These are phyloP conservation scores for Piper longum DNA, from an alignment of 164 flowering plant genomes.

Conservation along the genomic window DNA sequence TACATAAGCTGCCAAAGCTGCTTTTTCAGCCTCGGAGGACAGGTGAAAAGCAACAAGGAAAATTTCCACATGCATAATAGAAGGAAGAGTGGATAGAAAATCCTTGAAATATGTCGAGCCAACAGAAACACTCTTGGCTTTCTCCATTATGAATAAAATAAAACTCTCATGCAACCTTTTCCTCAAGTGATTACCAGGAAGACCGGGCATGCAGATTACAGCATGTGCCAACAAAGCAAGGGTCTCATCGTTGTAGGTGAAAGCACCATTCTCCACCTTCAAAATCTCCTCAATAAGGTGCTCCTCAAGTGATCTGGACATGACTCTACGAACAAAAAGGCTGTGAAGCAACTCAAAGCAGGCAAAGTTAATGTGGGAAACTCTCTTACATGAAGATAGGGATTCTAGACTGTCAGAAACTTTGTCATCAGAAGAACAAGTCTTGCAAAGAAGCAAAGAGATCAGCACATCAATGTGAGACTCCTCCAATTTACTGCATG, in stretches of 20 bases:
- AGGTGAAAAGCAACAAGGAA: slow-evolving; percentile 82
- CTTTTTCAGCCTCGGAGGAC: slow-evolving; percentile 56
- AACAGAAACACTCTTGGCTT: slow-evolving; percentile 27
- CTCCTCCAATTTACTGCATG: slow-evolving; percentile 34
- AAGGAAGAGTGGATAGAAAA: slow-evolving; percentile 53
- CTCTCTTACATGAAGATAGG: slow-evolving; percentile 29
- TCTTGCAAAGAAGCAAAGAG: slow-evolving; percentile 35
- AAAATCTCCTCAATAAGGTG: slow-evolving; percentile 54
- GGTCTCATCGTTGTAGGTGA: slow-evolving; percentile 52
- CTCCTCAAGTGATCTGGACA: slow-evolving; percentile 56
- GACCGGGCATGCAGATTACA: slow-evolving; percentile 41
- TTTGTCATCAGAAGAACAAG: slow-evolving; percentile 35
- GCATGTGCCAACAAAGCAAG: slow-evolving; percentile 55
- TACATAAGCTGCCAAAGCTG: slow-evolving; percentile 29
- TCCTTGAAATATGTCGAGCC: slow-evolving; percentile 35
- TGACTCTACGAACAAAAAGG: slow-evolving; percentile 35
- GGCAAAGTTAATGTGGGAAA: slow-evolving; percentile 37
- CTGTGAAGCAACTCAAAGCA: slow-evolving; percentile 61
- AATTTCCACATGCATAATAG: slow-evolving; percentile 63
- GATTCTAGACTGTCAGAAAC: slow-evolving; percentile 20
- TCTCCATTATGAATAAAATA: slow-evolving; percentile 47
- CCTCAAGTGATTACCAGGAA: slow-evolving; percentile 46
- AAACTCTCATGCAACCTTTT: slow-evolving; percentile 37
- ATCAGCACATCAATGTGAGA: slow-evolving; percentile 36
- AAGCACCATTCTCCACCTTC: slow-evolving; percentile 45